These are phyloP conservation scores for Pichia sp. DNA, from an alignment of 1,139 yeast genomes.

Conservation along the genomic window DNA sequence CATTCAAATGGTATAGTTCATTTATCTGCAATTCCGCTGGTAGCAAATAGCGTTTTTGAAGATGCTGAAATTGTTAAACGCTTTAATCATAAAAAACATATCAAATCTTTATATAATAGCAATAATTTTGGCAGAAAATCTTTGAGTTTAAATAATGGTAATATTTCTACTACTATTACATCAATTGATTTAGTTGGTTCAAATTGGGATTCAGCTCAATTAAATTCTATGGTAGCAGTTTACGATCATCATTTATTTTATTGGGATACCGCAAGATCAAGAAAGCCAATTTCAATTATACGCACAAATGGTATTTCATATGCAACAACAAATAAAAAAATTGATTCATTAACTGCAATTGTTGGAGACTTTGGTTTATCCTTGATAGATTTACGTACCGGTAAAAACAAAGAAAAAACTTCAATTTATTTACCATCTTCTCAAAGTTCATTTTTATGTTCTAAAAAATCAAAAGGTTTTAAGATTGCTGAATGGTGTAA, in stretches of 20 bases:
- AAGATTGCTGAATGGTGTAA: constrained; percentile 60
- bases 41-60: constrained; percentile 25
- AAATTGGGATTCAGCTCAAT: constrained; percentile 37
- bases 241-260: constrained; percentile 60
- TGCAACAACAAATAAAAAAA: constrained; percentile 44
- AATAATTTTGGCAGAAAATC: neutral
- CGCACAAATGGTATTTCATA: constrained; percentile 45
- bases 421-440: constrained; percentile 6
- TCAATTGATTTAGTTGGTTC: constrained; percentile 34
- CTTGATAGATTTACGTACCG: constrained; percentile 56
- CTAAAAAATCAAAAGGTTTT: constrained; percentile 24
- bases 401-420: constrained; percentile 1
- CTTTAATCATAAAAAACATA: constrained; percentile 65
- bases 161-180: constrained; percentile 30
- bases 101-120: constrained; percentile 22
- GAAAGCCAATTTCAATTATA: constrained; percentile 48
- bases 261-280: constrained; percentile 61
- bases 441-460: neutral
- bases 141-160: constrained; percentile 23
- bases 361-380: constrained; percentile 71
- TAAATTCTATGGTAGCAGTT: constrained; percentile 45
- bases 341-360: constrained; percentile 51
- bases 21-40: constrained; percentile 54
- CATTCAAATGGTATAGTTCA: constrained; percentile 67
- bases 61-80: constrained; percentile 70